Evolutionary conservation across 169 alveolate species (phyloP).

Genomic region (Eimeria brunetti): DNA sequence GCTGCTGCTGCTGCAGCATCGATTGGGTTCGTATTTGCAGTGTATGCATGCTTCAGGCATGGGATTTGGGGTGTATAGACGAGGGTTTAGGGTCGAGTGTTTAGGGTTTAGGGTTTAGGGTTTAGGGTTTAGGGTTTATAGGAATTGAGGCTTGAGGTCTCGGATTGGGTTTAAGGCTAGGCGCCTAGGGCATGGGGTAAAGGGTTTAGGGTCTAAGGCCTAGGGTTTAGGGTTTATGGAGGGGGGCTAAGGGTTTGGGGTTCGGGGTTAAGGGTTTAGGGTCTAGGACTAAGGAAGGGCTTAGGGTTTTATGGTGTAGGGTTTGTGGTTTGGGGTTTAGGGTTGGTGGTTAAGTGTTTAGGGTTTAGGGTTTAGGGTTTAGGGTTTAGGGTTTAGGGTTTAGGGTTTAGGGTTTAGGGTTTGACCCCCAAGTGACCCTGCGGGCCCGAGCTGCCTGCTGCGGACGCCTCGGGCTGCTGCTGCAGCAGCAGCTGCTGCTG

Average conservation of each 20-base stretch:
- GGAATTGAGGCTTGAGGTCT: too few species aligned
- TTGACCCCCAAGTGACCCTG: constrained; percentile 23
- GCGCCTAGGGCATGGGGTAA: neutral
- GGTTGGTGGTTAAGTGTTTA: neutral
- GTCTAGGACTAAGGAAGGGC: too few species aligned
- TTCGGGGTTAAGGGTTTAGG: neutral
- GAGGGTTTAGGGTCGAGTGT: neutral
- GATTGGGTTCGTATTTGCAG: neutral
- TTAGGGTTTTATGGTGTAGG: too few species aligned
- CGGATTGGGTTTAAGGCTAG: too few species aligned
- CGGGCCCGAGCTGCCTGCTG: too few species aligned
- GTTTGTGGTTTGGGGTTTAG: neutral
- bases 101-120: constrained; percentile 3
- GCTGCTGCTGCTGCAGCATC: neutral
- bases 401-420: constrained; percentile 2
- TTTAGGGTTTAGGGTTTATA: neutral
- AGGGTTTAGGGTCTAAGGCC: too few species aligned
- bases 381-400: neutral
- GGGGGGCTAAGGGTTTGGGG: neutral
- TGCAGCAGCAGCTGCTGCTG: constrained; percentile 33
- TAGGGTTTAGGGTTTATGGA: neutral
- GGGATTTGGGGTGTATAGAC: neutral
- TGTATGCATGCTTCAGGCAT: neutral
- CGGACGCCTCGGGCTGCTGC: too few species aligned
- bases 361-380: neutral